Conservation (phyloP, 2,329 filamentous ascomycete genomes). For the Polychaeton citri region DNA sequence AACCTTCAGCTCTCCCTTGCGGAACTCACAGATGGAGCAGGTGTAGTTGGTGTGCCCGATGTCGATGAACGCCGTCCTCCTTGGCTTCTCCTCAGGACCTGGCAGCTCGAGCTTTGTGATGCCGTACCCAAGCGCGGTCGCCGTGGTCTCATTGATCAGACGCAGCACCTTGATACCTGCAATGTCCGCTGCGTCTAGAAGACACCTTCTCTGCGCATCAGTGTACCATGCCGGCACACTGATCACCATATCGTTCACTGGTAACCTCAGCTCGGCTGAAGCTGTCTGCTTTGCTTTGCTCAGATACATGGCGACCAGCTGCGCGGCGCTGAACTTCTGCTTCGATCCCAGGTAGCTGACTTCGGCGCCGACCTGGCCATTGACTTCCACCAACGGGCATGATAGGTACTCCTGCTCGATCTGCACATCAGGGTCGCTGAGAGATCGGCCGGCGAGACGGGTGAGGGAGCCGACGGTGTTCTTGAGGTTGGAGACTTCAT, state of each 20-base stretch:
- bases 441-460: constrained; percentile 74
- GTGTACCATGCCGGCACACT: constrained; percentile 96
- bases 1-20: constrained; percentile 89
- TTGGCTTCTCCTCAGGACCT: constrained; percentile 75
- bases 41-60: constrained; percentile 96
- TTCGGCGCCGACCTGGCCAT: constrained; percentile 90
- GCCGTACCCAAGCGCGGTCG: constrained; percentile 87
- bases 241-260: constrained; percentile 85
- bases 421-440: constrained; percentile 83
- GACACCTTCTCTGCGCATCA: constrained; percentile 74
- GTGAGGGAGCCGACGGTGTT: constrained; percentile 93
- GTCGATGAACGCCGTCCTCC: constrained; percentile 82
- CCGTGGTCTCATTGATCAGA: constrained; percentile 96
- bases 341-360: constrained; percentile 89
- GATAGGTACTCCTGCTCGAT: constrained; percentile 87
- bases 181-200: constrained; percentile 87
- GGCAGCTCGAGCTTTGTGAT: constrained; percentile 97
- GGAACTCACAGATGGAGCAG: constrained; percentile 86
- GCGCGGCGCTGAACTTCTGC: constrained; percentile 85
- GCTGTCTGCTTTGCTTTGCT: constrained; percentile 88
- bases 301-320: constrained; percentile 89
- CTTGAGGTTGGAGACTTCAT: constrained; percentile 98
- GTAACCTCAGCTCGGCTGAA: constrained; percentile 72
- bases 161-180: constrained; percentile 85
- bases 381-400: constrained; percentile 72